phyloP scores from a whole-genome alignment of 129 eudicot genomes.

The Gnaphalium uliginosum region DNA sequence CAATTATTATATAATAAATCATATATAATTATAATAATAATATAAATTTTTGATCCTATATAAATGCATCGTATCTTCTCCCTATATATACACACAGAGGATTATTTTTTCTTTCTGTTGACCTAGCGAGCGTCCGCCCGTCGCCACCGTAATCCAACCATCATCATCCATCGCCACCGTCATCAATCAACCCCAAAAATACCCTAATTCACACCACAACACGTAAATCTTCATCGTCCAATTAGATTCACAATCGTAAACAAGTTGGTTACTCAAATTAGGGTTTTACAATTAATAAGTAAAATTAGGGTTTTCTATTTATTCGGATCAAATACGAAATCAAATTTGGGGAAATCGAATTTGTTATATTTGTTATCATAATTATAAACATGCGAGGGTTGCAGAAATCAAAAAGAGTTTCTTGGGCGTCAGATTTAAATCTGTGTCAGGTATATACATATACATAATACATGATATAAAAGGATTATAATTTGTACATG shows the following conservation, averaged over 20 bases:
- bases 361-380: slow-evolving; percentile 18
- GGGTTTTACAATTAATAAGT: slow-evolving; percentile 32
- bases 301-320: slow-evolving; percentile 30
- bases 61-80: neutral
- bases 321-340: slow-evolving; percentile 27
- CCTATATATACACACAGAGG: neutral
- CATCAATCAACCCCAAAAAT: slow-evolving; percentile 1
- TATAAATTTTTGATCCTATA: no score
- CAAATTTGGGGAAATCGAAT: slow-evolving; percentile 16
- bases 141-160: slow-evolving; percentile 24
- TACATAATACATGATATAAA: slow-evolving; percentile 20
- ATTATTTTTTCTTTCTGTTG: slow-evolving; percentile 10
- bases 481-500: slow-evolving; percentile 30
- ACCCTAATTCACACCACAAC: slow-evolving; percentile 18
- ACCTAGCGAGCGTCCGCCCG: slow-evolving; percentile 24
- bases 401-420: slow-evolving; percentile 73
- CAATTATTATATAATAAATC: no score
- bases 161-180: slow-evolving; percentile 17
- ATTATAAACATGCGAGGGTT: slow-evolving; percentile 62
- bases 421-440: slow-evolving; percentile 85
- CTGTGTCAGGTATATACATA: slow-evolving; percentile 60
- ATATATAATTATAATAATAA: no score
- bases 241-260: slow-evolving; percentile 22
- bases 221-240: slow-evolving; percentile 1
- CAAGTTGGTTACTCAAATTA: slow-evolving; percentile 24